Evolutionary conservation across 1,284 basidiomycete species (phyloP).

Genomic region (Trametes sp.): DNA sequence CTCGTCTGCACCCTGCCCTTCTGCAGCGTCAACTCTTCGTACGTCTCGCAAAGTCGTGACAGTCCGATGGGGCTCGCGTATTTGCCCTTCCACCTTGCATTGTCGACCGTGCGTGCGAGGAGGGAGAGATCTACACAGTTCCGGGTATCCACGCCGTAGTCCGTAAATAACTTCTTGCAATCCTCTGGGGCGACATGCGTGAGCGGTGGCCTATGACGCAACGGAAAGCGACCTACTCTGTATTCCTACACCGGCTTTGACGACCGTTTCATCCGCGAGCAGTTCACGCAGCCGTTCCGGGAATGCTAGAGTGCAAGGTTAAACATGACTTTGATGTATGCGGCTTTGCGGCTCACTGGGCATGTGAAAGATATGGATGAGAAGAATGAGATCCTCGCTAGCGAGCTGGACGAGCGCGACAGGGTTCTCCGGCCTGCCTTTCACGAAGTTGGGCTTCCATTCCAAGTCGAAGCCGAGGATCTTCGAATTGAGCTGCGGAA

Average conservation of each 20-base stretch:
- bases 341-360: slow-evolving; percentile 46
- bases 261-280: slow-evolving; percentile 55
- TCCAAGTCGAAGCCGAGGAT: slow-evolving; percentile 74
- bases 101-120: slow-evolving; percentile 73
- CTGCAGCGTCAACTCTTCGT: slow-evolving; percentile 55
- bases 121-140: slow-evolving; percentile 74
- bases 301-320: slow-evolving; percentile 51
- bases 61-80: slow-evolving; percentile 65
- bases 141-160: slow-evolving; percentile 56
- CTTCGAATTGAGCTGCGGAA: slow-evolving; percentile 34
- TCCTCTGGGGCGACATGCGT: slow-evolving; percentile 56
- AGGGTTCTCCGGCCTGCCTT: slow-evolving; percentile 62
- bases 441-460: slow-evolving; percentile 68
- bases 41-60: slow-evolving; percentile 64
- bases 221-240: slow-evolving; percentile 52
- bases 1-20: slow-evolving; percentile 69
- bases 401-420: slow-evolving; percentile 78
- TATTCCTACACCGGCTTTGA: slow-evolving; percentile 78
- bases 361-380: slow-evolving; percentile 73
- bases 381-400: slow-evolving; percentile 55
- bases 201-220: not conserved
- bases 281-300: slow-evolving; percentile 58
- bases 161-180: slow-evolving; percentile 65
- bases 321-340: not conserved
- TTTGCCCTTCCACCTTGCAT: slow-evolving; percentile 69